Conservation (phyloP, 441 rosid genomes). For the Mallotus japonicus region DNA sequence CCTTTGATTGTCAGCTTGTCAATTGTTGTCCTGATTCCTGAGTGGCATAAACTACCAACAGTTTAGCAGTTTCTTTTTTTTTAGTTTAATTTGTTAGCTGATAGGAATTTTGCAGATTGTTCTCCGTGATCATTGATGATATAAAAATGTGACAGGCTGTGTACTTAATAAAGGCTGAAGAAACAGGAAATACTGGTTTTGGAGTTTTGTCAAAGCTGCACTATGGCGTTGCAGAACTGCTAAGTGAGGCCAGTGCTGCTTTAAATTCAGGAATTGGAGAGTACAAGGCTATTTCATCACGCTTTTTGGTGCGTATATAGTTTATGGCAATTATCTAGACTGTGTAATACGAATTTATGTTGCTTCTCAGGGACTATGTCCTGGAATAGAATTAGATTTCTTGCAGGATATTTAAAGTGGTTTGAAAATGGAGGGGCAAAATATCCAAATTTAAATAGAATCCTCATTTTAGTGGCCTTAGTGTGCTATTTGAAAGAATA, state of each 20-base stretch:
- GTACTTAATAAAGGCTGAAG: slow-evolving; percentile 58
- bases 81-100: neutral
- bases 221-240: slow-evolving; percentile 55
- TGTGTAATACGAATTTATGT: slow-evolving; percentile 5
- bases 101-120: slow-evolving; percentile 6
- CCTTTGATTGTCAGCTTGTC: slow-evolving; percentile 8
- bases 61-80: neutral
- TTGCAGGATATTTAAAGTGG: no score
- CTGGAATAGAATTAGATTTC: no score
- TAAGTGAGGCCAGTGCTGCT: slow-evolving; percentile 45
- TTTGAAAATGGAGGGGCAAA: no score
- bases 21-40: neutral
- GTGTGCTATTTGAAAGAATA: no score
- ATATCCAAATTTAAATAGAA: no score
- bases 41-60: neutral
- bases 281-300: slow-evolving; percentile 50
- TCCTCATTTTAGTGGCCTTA: no score
- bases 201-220: slow-evolving; percentile 69
- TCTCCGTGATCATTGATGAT: slow-evolving; percentile 17
- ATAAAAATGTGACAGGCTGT: slow-evolving; percentile 42
- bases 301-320: slow-evolving; percentile 46
- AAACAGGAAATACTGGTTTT: slow-evolving; percentile 42
- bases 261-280: slow-evolving; percentile 37
- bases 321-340: neutral
- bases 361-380: neutral